Base-by-base conservation (phyloP, 2,329 filamentous ascomycete genomes). In the Hypoxylon sp. region DNA sequence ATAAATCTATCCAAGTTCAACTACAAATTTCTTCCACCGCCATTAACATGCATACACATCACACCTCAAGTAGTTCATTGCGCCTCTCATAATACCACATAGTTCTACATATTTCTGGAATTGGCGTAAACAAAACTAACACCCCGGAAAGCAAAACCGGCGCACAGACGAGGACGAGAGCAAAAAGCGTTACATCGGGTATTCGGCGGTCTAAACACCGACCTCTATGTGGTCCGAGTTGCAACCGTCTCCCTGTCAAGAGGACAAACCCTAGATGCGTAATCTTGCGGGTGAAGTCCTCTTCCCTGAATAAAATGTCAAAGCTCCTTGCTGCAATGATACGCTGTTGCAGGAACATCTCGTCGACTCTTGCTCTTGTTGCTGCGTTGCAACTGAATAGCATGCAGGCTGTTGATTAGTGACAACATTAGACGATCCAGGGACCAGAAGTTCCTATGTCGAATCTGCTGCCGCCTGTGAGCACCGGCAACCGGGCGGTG, bases 321-420 rank as follows among this genome's bases (percentile, higher is more conserved):
- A 65, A 65, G 61, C 67, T 69, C 55, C 53, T 50, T 30, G 36
- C 48, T 67, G 58, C 63, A 60, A 48, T 69, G 67, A 45, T 62
- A 69, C 63, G 58, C 64, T 61, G 43, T 51, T 60, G 58, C 58
- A 67, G 61, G 55, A 63, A 61, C 62, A 64, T 25, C 57, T 66
- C 52, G 48, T 51, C 25, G 28, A 61, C 60, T 19, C 36, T 48
- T 62, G 41, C 43, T 14, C 43, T 43, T 58, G 60, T 68, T 57
- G 41, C 65, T 60, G 53, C 50, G 59, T 63, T 50, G 51, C 61
- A 63, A 50, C 49, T 49, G 25, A 10, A 34, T 21, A 41, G 53
- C 50, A 57, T 36, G 32, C 51, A 60, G 28, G 34, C 23, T 25
- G 46, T 36, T 48, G 57, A 57, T 57, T 38, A 49, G 50, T 28